Percentiles rank a stretch among this genome's conserved stretches.
phyloP scores from a whole-genome alignment of 257 asterid species.

The Hygrophila difformis region DNA sequence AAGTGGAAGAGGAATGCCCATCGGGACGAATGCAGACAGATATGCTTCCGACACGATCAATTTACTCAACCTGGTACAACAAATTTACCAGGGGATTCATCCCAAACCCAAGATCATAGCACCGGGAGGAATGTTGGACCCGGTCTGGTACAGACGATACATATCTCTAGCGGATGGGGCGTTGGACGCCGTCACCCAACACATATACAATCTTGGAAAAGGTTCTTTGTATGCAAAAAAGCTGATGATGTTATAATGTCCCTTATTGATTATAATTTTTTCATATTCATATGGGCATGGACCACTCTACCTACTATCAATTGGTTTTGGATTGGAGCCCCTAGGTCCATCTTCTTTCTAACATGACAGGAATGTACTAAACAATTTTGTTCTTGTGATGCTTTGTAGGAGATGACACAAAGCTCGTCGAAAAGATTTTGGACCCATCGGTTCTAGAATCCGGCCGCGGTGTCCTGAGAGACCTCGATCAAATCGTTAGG shows the following conservation, averaged over 20 bases:
- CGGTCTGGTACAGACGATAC: conserved; percentile 37
- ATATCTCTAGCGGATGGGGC: conserved; percentile 24
- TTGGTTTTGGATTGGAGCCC: neutral
- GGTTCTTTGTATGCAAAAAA: conserved; percentile 23
- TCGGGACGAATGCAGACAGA: conserved; percentile 31
- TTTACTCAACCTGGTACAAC: conserved; percentile 25
- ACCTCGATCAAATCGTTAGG: conserved; percentile 8
- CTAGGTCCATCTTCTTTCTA: too few relatives aligned
- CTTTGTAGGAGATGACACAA: conserved; percentile 43
- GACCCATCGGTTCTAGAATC: conserved; percentile 19
- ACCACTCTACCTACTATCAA: neutral
- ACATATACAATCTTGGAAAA: conserved; percentile 72
- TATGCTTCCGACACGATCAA: conserved; percentile 43
- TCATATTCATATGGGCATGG: too few relatives aligned
- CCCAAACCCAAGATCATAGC: conserved; percentile 34
- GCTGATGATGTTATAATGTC: neutral
- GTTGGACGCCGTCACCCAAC: conserved; percentile 46
- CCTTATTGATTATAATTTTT: neutral
- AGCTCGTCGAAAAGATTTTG: conserved; percentile 21
- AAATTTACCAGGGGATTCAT: conserved; percentile 26
- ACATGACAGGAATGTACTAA: too few relatives aligned
- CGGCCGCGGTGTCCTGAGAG: conserved; percentile 4
- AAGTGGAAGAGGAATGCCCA: conserved; percentile 58
- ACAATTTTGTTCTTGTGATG: too few relatives aligned
- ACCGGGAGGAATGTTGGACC: conserved; percentile 64